Percentiles rank a stretch among this genome's conserved stretches.
Conservation (phyloP, 139 green algal genomes). For the Coccomyxa sp. region DNA sequence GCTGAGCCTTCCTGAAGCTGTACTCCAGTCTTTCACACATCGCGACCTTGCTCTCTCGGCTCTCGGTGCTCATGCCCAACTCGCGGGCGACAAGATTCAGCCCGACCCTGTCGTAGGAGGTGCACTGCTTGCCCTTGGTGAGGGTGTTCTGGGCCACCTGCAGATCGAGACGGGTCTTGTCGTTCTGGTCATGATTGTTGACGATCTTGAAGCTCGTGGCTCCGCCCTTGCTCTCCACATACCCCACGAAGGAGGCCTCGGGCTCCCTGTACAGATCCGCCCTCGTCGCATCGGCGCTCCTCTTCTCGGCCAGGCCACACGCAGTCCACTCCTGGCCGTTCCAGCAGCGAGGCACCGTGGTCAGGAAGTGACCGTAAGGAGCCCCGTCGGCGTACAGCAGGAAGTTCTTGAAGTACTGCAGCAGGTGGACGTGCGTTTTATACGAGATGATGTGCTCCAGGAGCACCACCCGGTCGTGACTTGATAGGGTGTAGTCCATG, state of each 20-base stretch:
- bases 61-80: background rate
- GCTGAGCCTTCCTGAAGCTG: background rate
- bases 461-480: background rate
- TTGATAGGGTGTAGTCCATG: background rate
- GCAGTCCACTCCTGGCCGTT: background rate
- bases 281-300: background rate
- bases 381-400: background rate
- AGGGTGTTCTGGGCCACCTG: background rate
- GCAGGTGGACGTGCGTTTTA: background rate
- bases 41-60: background rate
- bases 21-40: background rate
- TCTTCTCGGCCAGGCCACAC: background rate
- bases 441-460: background rate
- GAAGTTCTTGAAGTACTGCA: constrained; percentile 1
- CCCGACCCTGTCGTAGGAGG: background rate
- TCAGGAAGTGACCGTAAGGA: background rate
- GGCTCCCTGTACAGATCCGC: background rate
- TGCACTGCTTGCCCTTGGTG: background rate
- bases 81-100: background rate
- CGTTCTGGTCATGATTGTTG: background rate
- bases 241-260: background rate
- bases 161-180: background rate
- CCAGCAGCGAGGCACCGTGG: background rate
- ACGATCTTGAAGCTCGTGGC: background rate
- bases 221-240: background rate